Percentiles rank a stretch among this genome's conserved stretches.
These are phyloP conservation scores for Phylloporus scabripes DNA, from an alignment of 768 basidiomycete species.

Conservation along the genomic window DNA sequence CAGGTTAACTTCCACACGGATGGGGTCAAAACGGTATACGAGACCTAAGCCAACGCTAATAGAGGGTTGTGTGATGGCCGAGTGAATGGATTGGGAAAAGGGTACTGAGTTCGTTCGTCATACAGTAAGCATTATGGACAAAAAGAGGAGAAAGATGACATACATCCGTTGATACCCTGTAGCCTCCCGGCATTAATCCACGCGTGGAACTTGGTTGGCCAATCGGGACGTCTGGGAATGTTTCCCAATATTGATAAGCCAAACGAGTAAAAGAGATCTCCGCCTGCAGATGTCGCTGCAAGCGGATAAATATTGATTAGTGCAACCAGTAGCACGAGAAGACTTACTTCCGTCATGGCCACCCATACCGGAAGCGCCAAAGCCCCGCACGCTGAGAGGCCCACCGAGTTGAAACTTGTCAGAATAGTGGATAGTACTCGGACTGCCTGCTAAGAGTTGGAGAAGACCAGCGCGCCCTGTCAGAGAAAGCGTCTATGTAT, in stretches of 20 bases:
- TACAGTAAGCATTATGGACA: background rate
- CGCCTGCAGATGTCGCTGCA: constrained; percentile 79
- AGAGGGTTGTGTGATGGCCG: constrained; percentile 40
- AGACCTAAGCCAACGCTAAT: constrained; percentile 79
- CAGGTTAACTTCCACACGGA: constrained; percentile 85
- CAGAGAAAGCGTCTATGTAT: constrained; percentile 67
- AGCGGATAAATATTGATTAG: background rate
- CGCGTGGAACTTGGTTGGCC: constrained; percentile 78
- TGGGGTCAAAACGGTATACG: constrained; percentile 76
- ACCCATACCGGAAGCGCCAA: constrained; percentile 72
- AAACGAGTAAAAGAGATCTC: constrained; percentile 73
- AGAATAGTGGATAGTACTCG: constrained; percentile 45
- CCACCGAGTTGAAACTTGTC: constrained; percentile 95
- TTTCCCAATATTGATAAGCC: constrained; percentile 73
- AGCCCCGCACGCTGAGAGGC: constrained; percentile 76
- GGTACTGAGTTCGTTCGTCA: constrained; percentile 3
- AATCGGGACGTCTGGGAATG: constrained; percentile 65
- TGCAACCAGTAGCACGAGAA: background rate
- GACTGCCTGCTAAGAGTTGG: constrained; percentile 49
- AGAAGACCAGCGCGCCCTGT: constrained; percentile 69
- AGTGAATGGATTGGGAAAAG: constrained; percentile 8
- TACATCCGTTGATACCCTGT: constrained; percentile 54
- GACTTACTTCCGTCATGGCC: constrained; percentile 64
- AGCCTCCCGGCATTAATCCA: constrained; percentile 82
- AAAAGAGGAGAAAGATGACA: constrained; percentile 16